These are phyloP conservation scores for Neofusicoccum sp. DNA, from an alignment of 2,329 filamentous ascomycete genomes.

Conservation along the genomic window DNA sequence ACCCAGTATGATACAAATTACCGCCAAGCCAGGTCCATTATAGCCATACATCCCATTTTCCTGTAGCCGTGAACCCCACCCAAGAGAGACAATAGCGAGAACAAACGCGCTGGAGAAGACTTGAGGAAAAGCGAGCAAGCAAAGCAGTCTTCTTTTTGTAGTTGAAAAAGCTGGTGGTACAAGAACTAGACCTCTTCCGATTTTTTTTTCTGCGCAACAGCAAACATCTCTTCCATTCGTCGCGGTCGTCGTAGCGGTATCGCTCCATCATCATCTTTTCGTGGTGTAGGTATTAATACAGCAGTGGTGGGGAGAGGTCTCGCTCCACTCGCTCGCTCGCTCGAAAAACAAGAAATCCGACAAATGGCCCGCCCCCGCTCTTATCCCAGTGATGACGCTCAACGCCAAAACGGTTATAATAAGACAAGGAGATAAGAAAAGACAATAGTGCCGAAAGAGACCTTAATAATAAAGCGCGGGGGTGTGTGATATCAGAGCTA, in stretches of 20 bases:
- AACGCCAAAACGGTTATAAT: background rate
- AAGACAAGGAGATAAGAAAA: background rate
- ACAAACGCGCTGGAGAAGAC: too few relatives aligned
- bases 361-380: background rate
- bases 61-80: too few relatives aligned
- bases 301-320: background rate
- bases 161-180: too few relatives aligned
- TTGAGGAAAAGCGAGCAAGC: too few relatives aligned
- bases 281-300: conserved; percentile 11
- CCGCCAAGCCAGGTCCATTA: too few relatives aligned
- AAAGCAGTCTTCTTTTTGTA: too few relatives aligned
- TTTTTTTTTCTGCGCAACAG: conserved; percentile 1
- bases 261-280: background rate
- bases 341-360: background rate
- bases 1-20: too few relatives aligned
- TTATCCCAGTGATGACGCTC: background rate
- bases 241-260: too few relatives aligned
- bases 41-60: too few relatives aligned
- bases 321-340: background rate
- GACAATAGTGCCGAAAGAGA: background rate
- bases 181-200: too few relatives aligned
- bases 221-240: background rate
- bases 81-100: too few relatives aligned
- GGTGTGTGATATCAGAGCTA: background rate
- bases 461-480: background rate